phyloP scores from a whole-genome alignment of 176 grass and related monocot species.

The Pontederia paniculata region DNA sequence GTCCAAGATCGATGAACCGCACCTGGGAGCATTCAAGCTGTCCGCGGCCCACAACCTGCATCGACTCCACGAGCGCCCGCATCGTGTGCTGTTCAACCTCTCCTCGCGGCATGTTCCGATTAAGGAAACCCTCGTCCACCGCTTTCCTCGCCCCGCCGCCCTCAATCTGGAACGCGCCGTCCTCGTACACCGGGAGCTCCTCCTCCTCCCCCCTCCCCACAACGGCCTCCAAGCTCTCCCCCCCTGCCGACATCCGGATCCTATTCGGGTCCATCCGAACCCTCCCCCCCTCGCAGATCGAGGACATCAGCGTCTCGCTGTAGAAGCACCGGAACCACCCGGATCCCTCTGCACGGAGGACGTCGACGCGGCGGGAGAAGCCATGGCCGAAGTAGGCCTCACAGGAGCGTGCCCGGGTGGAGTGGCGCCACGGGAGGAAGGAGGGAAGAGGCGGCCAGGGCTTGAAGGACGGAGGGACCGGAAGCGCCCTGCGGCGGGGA shows the following conservation, averaged over 20 bases:
- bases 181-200: conserved; percentile 63
- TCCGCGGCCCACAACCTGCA: conserved; percentile 43
- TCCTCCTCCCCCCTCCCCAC: conserved; percentile 80
- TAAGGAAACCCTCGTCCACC: conserved; percentile 43
- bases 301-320: conserved; percentile 72
- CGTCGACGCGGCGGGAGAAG: conserved; percentile 54
- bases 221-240: conserved; percentile 59
- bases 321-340: conserved; percentile 83
- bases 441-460: conserved; percentile 78
- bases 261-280: conserved; percentile 66
- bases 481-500: conserved; percentile 2
- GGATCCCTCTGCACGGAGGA: conserved; percentile 6
- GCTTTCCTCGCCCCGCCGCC: conserved; percentile 19
- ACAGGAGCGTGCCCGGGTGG: conserved; percentile 35
- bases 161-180: conserved; percentile 66
- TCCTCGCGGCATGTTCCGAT: conserved; percentile 33
- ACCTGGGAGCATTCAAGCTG: conserved; percentile 77
- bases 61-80: conserved; percentile 61
- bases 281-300: conserved; percentile 79
- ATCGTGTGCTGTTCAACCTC: conserved; percentile 68
- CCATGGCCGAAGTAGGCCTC: conserved; percentile 94
- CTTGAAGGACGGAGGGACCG: conserved; percentile 26
- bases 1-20: neutral
- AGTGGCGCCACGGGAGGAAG: conserved; percentile 50
- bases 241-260: conserved; percentile 70